phyloP scores from a whole-genome alignment of 164 flowering plant genomes.

The Litsea cubeba region DNA sequence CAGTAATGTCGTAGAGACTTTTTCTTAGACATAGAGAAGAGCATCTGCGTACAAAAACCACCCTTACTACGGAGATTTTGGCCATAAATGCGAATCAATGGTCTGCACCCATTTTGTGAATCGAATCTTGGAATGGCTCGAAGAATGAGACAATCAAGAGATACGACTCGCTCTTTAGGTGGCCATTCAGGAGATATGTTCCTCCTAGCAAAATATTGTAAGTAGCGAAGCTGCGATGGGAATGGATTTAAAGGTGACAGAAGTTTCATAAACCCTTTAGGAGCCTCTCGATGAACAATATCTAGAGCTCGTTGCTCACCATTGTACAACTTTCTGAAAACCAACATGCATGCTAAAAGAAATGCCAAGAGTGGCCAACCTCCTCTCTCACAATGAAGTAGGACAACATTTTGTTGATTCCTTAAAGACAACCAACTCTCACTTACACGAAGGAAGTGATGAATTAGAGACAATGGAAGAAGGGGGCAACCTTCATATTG shows the following conservation, averaged over 20 bases:
- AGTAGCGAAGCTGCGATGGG: conserved; percentile 93
- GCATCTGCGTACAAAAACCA: conserved; percentile 79
- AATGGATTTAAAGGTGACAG: conserved; percentile 86
- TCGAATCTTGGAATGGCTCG: conserved; percentile 86
- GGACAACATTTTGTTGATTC: conserved; percentile 65
- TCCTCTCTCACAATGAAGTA: conserved; percentile 95
- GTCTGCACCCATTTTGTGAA: conserved; percentile 79
- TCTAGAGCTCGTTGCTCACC: conserved; percentile 89
- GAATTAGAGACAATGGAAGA: conserved; percentile 75
- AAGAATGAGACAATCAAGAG: conserved; percentile 90
- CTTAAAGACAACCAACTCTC: conserved; percentile 81
- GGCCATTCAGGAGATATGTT: conserved; percentile 93
- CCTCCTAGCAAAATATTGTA: conserved; percentile 91
- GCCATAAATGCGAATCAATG: conserved; percentile 84
- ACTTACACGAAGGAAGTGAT: conserved; percentile 82
- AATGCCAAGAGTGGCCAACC: conserved; percentile 96
- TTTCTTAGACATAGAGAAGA: conserved; percentile 78
- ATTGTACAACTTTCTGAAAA: conserved; percentile 67
- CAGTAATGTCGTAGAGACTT: conserved; percentile 59
- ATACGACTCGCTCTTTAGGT: conserved; percentile 81
- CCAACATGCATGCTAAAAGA: conserved; percentile 73
- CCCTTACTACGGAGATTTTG: conserved; percentile 60
- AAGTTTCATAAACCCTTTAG: conserved; percentile 82
- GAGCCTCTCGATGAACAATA: conserved; percentile 92
- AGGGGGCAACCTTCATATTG: conserved; percentile 97